Conservation (phyloP, 2,329 filamentous ascomycete genomes). For the Trichocomaceae sp. region DNA sequence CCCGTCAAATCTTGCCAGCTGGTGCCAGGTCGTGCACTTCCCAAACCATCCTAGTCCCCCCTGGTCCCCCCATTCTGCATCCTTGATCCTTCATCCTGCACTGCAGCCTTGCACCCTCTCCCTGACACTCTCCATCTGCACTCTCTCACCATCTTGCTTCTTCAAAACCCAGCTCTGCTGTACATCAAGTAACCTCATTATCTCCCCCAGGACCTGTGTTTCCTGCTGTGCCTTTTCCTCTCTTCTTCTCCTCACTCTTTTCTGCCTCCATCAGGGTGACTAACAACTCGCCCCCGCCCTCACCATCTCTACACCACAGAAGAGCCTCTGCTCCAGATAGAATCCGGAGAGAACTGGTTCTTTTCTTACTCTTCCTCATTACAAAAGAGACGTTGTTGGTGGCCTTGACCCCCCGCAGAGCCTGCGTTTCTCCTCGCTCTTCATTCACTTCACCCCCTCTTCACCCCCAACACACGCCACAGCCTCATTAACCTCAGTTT, state of each 20-base stretch:
- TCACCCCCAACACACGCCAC: not conserved
- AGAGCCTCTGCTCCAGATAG: not conserved
- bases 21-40: not conserved
- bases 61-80: not conserved
- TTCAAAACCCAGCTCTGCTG: not conserved
- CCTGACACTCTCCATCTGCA: not conserved
- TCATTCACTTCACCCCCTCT: not conserved
- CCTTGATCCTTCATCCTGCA: not conserved
- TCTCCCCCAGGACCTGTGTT: no score
- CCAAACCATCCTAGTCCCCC: not conserved
- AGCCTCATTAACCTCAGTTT: not conserved
- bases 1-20: not conserved
- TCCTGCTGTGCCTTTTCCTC: not conserved
- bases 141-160: not conserved
- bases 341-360: not conserved
- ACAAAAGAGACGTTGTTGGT: not conserved
- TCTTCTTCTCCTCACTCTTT: constrained; percentile 3
- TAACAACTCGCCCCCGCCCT: not conserved
- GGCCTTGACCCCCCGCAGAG: not conserved
- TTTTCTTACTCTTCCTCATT: not conserved
- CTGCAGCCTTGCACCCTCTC: not conserved
- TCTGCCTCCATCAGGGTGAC: not conserved
- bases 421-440: constrained; percentile 2
- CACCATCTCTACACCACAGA: not conserved
- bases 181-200: no score